Evolutionary conservation across 306 rosid species (phyloP), one percentile per base, ranked within the genome.

Genomic region (Medicago lupulina): DNA sequence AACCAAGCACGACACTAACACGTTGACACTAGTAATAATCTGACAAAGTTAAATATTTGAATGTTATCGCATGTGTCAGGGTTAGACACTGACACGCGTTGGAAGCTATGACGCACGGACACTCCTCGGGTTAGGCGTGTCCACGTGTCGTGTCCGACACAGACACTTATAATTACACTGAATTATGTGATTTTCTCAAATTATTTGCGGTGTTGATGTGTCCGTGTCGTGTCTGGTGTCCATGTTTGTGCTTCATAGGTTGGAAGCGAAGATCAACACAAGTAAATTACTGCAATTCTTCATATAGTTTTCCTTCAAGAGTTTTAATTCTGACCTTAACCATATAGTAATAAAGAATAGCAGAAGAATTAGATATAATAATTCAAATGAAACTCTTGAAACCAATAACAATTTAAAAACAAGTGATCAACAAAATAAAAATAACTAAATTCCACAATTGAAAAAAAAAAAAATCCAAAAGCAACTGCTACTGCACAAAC

Each of bases 341-440:
- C 70, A 13, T 54, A 21, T 34, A 12, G 36, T 43, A 6, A 54
- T 19, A 16, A 38, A 70, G 60, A 79, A 65, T 34, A 72, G 36
- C 50, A 51, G 10, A 60, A 54, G 41, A 73, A 17, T 69, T 38
- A 19, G 11, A 8, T 43, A 57, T 36, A 71, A 76, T 44, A 64
- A 62, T 54, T 19, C 15, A 18, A 67, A 71, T 38, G 7, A 5
- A 13, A 83, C 44, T 14, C 57, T 9, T 70, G 16, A 73, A 73
- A 54, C 78, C 57, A 62, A 53, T 9, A 67, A 40, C n/a, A 61
- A 59, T 18, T 65, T 44, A 49, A 70, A 67, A 38, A 67, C 40
- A 18, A 15, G 10, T 65, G 16, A 67, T 55, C 47, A 67, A 10
- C 34, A 15, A 80, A 53, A 53, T 7, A 15, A 57, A 5, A 46